Percentiles rank a stretch among this genome's conserved stretches.
Evolutionary conservation across 495 filamentous ascomycete genomes (phyloP).

Genomic region (Mycothermus thermophilus): DNA sequence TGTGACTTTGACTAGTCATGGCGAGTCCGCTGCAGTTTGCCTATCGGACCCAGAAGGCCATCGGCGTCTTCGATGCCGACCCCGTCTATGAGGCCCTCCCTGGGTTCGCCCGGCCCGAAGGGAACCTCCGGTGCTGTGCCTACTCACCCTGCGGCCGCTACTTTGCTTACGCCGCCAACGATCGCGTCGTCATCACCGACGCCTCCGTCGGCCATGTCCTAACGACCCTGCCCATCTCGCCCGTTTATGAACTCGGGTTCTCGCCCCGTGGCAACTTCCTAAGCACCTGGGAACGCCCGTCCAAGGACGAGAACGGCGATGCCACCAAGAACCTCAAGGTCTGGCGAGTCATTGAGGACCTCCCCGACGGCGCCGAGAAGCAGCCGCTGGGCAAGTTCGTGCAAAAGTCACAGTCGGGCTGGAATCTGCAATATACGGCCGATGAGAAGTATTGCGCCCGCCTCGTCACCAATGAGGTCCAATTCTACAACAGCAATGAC

Average conservation of each 20-base stretch:
- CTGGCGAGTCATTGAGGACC: slow-evolving; percentile 62
- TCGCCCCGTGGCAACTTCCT: slow-evolving; percentile 83
- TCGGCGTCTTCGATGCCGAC: slow-evolving; percentile 81
- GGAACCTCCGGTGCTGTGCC: slow-evolving; percentile 81
- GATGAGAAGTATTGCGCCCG: slow-evolving; percentile 90
- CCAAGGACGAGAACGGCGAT: slow-evolving; percentile 85
- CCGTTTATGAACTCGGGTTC: slow-evolving; percentile 88
- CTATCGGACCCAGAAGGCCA: slow-evolving; percentile 89
- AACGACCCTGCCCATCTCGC: slow-evolving; percentile 56
- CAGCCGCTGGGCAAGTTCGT: slow-evolving; percentile 76
- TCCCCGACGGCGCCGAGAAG: slow-evolving; percentile 42
- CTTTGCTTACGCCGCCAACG: slow-evolving; percentile 86
- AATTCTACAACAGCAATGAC: slow-evolving; percentile 83
- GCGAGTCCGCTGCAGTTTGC: slow-evolving; percentile 80
- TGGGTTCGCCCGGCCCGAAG: slow-evolving; percentile 80
- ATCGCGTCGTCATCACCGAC: slow-evolving; percentile 73
- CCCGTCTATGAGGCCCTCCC: slow-evolving; percentile 76
- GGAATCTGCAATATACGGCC: slow-evolving; percentile 92
- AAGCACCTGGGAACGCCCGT: slow-evolving; percentile 90
- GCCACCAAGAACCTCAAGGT: slow-evolving; percentile 93
- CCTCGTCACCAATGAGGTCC: slow-evolving; percentile 88
- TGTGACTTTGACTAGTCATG: slow-evolving; percentile 84
- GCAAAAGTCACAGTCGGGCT: slow-evolving; percentile 87
- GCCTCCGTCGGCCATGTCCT: slow-evolving; percentile 65
- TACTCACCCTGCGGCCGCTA: slow-evolving; percentile 93